Percentiles rank a stretch among this genome's conserved stretches.
phyloP scores from a whole-genome alignment of 441 rosid genomes.

The Gossypium gossypioides region DNA sequence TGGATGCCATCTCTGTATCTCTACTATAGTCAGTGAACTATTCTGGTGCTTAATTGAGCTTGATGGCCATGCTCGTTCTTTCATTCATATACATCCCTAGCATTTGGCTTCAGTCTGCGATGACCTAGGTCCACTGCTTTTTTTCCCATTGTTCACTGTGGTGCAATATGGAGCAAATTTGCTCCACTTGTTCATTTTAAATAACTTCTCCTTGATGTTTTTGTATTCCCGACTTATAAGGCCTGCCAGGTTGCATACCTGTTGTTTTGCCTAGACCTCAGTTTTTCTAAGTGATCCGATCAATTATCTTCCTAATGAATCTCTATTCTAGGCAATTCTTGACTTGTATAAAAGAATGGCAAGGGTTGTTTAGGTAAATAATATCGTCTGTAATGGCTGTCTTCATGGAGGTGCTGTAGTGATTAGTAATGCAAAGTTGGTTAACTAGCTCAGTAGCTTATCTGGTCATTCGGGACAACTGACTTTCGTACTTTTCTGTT shows the following conservation, averaged over 20 bases:
- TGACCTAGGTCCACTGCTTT: background rate
- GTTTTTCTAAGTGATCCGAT: background rate
- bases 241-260: background rate
- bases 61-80: background rate
- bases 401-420: background rate
- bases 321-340: background rate
- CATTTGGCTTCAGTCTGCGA: background rate
- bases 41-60: background rate
- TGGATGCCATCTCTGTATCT: background rate
- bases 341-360: background rate
- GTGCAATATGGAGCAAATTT: background rate
- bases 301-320: background rate
- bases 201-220: background rate
- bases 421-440: background rate
- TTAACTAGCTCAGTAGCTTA: background rate
- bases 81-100: background rate
- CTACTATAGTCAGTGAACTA: background rate
- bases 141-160: background rate
- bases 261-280: background rate
- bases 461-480: background rate
- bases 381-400: background rate
- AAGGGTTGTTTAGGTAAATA: background rate
- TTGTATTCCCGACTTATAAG: background rate
- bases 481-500: constrained; percentile 12
- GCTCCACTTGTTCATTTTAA: background rate